Conservation (phyloP, 2,329 filamentous ascomycete species). For the Colletotrichum sp. region DNA sequence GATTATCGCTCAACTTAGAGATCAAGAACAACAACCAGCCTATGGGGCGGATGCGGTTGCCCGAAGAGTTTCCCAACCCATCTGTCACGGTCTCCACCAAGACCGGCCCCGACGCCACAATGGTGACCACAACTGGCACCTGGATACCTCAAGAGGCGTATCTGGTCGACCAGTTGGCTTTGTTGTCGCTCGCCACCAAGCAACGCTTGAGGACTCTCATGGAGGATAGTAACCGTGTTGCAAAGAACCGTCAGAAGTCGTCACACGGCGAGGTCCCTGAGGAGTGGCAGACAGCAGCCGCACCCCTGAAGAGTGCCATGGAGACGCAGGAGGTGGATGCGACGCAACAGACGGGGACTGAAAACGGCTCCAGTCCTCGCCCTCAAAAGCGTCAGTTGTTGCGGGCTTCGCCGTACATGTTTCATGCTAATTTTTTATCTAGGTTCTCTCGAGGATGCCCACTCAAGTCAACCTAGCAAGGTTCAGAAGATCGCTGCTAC, state of each 20-base stretch:
- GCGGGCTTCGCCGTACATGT: neutral
- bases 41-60: conserved; percentile 53
- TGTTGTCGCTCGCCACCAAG: conserved; percentile 83
- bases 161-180: conserved; percentile 80
- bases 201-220: conserved; percentile 77
- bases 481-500: conserved; percentile 52
- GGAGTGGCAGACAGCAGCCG: conserved; percentile 77
- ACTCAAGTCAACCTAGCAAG: conserved; percentile 44
- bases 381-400: conserved; percentile 63
- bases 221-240: conserved; percentile 75
- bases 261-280: conserved; percentile 80
- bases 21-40: conserved; percentile 49
- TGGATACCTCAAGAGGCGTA: conserved; percentile 78
- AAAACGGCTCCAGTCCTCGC: conserved; percentile 57
- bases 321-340: conserved; percentile 15
- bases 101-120: conserved; percentile 64
- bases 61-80: conserved; percentile 54
- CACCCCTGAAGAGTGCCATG: conserved; percentile 43
- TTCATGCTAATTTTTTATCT: conserved; percentile 21
- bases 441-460: conserved; percentile 40
- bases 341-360: conserved; percentile 32
- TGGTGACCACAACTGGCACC: conserved; percentile 67
- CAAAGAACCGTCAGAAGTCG: conserved; percentile 73
- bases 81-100: conserved; percentile 58
- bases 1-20: conserved; percentile 60